phyloP scores from a whole-genome alignment of 2,329 filamentous ascomycete species.

The Rasamsonia emersonii region DNA sequence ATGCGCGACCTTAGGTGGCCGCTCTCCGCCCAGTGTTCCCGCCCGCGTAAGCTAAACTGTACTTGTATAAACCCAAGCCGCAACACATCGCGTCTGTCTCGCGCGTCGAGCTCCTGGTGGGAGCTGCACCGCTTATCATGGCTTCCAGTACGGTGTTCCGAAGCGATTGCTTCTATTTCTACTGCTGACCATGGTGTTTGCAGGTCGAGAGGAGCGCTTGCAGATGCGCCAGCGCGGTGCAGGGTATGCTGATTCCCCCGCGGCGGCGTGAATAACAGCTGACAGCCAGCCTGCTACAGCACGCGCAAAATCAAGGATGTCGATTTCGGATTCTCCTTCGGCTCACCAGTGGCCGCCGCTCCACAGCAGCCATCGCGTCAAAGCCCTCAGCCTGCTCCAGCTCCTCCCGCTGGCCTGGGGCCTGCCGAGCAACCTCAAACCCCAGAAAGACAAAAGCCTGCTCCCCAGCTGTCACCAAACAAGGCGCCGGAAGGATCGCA shows the following conservation, averaged over 20 bases:
- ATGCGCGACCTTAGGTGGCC: too few species aligned
- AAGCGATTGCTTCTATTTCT: too few species aligned
- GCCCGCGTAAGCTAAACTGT: not conserved
- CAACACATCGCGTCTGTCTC: slow-evolving; percentile 18
- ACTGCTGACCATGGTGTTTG: too few species aligned
- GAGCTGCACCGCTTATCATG: slow-evolving; percentile 25
- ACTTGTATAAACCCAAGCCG: not conserved
- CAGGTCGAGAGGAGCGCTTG: slow-evolving; percentile 46
- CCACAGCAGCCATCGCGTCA: slow-evolving; percentile 18
- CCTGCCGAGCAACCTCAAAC: slow-evolving; percentile 12
- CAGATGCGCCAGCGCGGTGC: slow-evolving; percentile 51
- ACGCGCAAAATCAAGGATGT: slow-evolving; percentile 39
- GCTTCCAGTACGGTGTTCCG: slow-evolving; percentile 27
- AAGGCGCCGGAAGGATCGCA: slow-evolving; percentile 12
- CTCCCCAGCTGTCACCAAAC: slow-evolving; percentile 9
- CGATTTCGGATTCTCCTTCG: slow-evolving; percentile 44
- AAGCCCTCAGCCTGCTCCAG: slow-evolving; percentile 14
- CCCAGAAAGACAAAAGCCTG: slow-evolving; percentile 9
- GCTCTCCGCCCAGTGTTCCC: too few species aligned
- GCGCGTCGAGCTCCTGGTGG: slow-evolving; percentile 22
- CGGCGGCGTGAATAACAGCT: slow-evolving; percentile 19
- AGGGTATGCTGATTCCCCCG: slow-evolving; percentile 36
- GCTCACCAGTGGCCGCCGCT: slow-evolving; percentile 17
- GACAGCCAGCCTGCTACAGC: slow-evolving; percentile 22
- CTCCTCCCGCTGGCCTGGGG: slow-evolving; percentile 12